Evolutionary conservation across 2,329 filamentous ascomycete species (phyloP).

Genomic region (Calonectria crousiana): DNA sequence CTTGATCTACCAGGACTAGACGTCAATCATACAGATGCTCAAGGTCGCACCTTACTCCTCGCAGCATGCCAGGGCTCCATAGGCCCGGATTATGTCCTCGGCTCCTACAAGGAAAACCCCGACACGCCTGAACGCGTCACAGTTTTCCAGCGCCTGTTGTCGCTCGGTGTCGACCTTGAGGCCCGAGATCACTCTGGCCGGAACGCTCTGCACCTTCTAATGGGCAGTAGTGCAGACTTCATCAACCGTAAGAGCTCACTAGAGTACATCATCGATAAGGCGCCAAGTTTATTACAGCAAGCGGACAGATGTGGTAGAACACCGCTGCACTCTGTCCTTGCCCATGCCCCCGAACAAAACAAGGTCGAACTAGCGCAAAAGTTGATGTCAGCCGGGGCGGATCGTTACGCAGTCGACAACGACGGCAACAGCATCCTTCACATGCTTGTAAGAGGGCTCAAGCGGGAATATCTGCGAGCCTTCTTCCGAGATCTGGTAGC

Average conservation of each 20-base stretch:
- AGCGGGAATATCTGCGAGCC: neutral
- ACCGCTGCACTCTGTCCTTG: conserved; percentile 39
- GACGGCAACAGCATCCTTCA: conserved; percentile 40
- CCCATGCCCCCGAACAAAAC: neutral
- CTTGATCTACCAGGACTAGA: conserved; percentile 36
- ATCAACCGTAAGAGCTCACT: conserved; percentile 6
- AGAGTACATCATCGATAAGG: neutral
- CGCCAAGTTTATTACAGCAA: conserved; percentile 30
- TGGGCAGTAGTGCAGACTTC: neutral
- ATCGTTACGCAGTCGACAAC: conserved; percentile 24
- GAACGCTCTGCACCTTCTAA: conserved; percentile 41
- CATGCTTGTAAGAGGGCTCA: conserved; percentile 25
- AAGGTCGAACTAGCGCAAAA: neutral
- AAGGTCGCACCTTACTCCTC: conserved; percentile 43
- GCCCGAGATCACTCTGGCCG: conserved; percentile 36
- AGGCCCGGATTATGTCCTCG: conserved; percentile 21
- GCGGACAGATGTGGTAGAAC: conserved; percentile 40
- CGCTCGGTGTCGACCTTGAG: conserved; percentile 39
- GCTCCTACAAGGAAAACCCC: neutral
- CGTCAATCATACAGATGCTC: conserved; percentile 40
- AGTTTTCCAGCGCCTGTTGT: conserved; percentile 36
- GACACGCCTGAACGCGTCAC: neutral
- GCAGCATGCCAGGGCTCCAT: conserved; percentile 30
- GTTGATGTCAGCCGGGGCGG: conserved; percentile 38
- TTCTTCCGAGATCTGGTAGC: conserved; percentile 33